A percentile compares a stretch with the other conserved stretches of the same genome.
phyloP scores from a whole-genome alignment of 495 filamentous ascomycete genomes.

The Lasiosphaeriaceae sp. region DNA sequence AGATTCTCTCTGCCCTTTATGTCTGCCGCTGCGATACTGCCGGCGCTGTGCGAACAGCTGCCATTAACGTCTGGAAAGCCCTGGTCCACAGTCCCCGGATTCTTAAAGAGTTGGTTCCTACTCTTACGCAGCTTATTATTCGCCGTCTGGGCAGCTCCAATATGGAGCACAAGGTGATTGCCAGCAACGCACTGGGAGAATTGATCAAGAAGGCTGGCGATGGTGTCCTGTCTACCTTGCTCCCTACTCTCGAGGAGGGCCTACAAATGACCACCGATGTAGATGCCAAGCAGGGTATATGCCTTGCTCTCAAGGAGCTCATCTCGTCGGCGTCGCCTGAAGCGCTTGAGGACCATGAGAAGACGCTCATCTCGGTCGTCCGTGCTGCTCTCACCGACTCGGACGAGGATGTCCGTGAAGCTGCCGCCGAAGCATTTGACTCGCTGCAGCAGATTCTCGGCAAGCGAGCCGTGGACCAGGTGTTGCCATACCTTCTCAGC shows the following conservation, averaged over 20 bases:
- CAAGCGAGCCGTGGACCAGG: conserved; percentile 90
- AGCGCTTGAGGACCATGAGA: conserved; percentile 88
- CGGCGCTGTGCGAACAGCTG: conserved; percentile 82
- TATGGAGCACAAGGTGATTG: conserved; percentile 98
- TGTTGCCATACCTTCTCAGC: conserved; percentile 85
- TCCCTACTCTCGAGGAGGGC: conserved; percentile 91
- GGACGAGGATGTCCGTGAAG: conserved; percentile 86
- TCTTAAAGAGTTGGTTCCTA: conserved; percentile 91
- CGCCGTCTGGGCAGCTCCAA: conserved; percentile 90
- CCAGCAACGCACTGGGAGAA: conserved; percentile 92
- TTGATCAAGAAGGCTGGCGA: conserved; percentile 96
- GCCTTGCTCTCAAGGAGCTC: conserved; percentile 89
- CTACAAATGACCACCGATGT: conserved; percentile 84
- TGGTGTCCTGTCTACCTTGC: conserved; percentile 77
- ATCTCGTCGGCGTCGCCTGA: conserved; percentile 89
- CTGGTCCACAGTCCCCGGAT: conserved; percentile 88
- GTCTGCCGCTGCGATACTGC: conserved; percentile 98
- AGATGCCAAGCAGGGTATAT: conserved; percentile 95
- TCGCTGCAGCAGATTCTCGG: conserved; percentile 88
- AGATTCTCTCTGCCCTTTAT: conserved; percentile 89
- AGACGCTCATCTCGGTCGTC: conserved; percentile 88
- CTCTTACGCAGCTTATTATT: conserved; percentile 90
- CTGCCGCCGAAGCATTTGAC: conserved; percentile 95
- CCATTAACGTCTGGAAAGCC: conserved; percentile 93
- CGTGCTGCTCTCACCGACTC: conserved; percentile 88